A percentile compares a stretch with the other conserved stretches of the same genome.
Evolutionary conservation across 2,329 filamentous ascomycete genomes (phyloP).

Genomic region (Fusarium buharicum): DNA sequence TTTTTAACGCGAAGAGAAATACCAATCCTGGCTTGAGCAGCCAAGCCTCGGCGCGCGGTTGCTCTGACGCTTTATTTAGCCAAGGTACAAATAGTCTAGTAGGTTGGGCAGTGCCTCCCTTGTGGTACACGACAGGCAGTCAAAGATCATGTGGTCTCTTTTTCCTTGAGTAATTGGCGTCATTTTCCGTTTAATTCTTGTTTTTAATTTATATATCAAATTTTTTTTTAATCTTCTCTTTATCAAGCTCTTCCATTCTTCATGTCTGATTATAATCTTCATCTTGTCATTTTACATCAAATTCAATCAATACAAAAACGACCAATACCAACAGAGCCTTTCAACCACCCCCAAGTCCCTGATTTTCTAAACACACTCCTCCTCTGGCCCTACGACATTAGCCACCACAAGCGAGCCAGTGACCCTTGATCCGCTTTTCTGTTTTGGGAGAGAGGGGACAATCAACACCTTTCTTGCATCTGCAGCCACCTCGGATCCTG

Average conservation of each 20-base stretch:
- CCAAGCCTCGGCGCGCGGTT: constrained; percentile 9
- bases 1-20: too few species aligned
- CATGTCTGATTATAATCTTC: constrained; percentile 1
- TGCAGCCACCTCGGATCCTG: constrained; percentile 36
- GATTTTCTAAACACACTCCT: constrained; percentile 38
- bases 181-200: constrained; percentile 7
- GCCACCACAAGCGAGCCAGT: constrained; percentile 22
- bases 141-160: constrained; percentile 31
- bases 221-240: background rate
- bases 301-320: constrained; percentile 1
- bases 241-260: constrained; percentile 1
- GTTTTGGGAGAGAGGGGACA: constrained; percentile 33
- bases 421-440: constrained; percentile 37
- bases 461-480: constrained; percentile 40
- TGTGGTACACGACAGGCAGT: background rate
- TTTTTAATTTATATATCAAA: constrained; percentile 14
- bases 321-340: constrained; percentile 34
- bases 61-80: constrained; percentile 27
- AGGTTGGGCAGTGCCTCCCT: background rate
- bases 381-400: constrained; percentile 17
- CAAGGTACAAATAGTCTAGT: constrained; percentile 3
- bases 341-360: constrained; percentile 33
- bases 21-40: too few species aligned
- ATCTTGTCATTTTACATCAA: constrained; percentile 29
- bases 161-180: constrained; percentile 20